Evolutionary conservation across 805 yeast genomes (phyloP).

Genomic region (Lachancea mirantina): DNA sequence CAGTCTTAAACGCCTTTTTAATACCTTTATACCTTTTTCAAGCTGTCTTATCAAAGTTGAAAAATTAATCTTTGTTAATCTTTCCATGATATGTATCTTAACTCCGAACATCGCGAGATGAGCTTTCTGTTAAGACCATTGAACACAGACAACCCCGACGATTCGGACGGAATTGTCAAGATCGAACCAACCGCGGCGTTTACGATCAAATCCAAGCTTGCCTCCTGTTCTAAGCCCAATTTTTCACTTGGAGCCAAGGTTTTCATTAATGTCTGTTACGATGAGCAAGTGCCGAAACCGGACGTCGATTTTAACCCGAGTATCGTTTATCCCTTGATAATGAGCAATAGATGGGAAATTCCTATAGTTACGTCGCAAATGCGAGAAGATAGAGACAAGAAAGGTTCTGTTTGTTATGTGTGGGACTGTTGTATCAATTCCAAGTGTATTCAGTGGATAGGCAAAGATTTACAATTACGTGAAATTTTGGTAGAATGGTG

Average conservation of each 20-base stretch:
- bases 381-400: constrained; percentile 55
- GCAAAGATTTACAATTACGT: constrained; percentile 49
- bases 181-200: constrained; percentile 59
- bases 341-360: constrained; percentile 74
- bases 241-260: constrained; percentile 44
- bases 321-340: constrained; percentile 52
- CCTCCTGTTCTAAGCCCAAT: constrained; percentile 17
- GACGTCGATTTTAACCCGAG: constrained; percentile 45
- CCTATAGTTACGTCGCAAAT: constrained; percentile 67
- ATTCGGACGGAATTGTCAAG: constrained; percentile 15
- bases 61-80: neutral
- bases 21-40: no score
- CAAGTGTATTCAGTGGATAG: constrained; percentile 54
- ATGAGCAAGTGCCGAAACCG: constrained; percentile 60
- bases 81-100: no score
- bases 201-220: constrained; percentile 59
- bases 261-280: constrained; percentile 72
- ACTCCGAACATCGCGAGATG: no score
- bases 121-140: constrained; percentile 1
- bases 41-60: no score
- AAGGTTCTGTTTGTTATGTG: constrained; percentile 56
- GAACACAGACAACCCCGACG: neutral
- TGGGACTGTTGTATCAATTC: constrained; percentile 76
- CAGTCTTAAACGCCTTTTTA: no score
- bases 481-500: constrained; percentile 77